Base-by-base conservation (phyloP, 208 protist species). In the Leptomonas pyrrhocoris region DNA sequence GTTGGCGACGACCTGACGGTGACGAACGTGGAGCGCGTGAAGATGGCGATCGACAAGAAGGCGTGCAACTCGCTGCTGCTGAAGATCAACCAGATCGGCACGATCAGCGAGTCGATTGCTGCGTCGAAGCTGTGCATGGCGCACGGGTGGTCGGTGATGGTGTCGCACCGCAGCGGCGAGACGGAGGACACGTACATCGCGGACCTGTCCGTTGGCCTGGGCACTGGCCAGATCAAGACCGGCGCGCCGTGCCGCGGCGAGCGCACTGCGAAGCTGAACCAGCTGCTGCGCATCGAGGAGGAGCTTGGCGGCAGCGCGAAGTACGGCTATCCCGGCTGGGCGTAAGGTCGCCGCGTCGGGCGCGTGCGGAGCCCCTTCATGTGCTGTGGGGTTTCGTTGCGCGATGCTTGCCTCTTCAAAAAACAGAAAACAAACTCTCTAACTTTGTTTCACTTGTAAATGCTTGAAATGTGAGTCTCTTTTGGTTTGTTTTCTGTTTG, bases 41-140 rank as follows among this genome's bases (percentile, higher is more conserved):
- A 96, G 69, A 97, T 85, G 72, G 98, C 84, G 55, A 90, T 95
- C 63, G 82, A 95, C 50, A 82, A 86, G 62, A 90, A 96, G 70
- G 84, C 97, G 9, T 98, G 96, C 86, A 99, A 99, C 84, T 93
- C 97, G 50, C 91, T 99, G 30, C 93, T 99, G 16, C 93, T 99
- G 58, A 99, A 99, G 86, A 96, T 99, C 63, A 99, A 99, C 86
- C 99, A 99, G 89, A 99, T 99, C 74, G 99, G 98, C 68, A 94
- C 97, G 60, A 87, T 99, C 61, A 97, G 94, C 30, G 99, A 99
- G 84, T 78, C 95, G 46, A 99, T 99, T 58, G 81, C 97, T n/a
- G 97, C 98, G n/a, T 84, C 92, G 34, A 87, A 89, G 49, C 69
- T 99, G 40, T 90, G 96, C 50, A 79, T 91, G 62, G 45, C 68